A percentile compares a stretch with the other conserved stretches of the same genome.
phyloP scores from a whole-genome alignment of 805 yeast genomes.

The Barnettozyma californica region DNA sequence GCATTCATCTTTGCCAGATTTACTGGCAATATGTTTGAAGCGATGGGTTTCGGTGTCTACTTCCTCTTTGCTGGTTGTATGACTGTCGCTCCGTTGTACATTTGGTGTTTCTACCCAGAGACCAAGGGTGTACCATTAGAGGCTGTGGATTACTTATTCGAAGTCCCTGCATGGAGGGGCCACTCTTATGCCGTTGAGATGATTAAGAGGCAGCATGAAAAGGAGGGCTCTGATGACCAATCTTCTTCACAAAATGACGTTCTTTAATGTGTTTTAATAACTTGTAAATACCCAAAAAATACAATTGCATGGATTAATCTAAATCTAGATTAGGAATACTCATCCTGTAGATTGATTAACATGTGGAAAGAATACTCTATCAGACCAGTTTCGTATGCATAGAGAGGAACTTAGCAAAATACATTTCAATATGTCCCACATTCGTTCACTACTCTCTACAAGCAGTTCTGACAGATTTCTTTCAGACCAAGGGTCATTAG shows the following conservation, averaged over 20 bases:
- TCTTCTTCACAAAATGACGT: neutral
- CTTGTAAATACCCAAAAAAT: no score
- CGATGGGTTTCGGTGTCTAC: slow-evolving; percentile 15
- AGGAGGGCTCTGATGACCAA: neutral
- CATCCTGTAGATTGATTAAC: no score
- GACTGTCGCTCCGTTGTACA: slow-evolving; percentile 16
- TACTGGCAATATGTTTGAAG: slow-evolving; percentile 14
- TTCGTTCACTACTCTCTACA: no score
- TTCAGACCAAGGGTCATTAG: no score
- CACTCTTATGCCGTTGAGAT: neutral
- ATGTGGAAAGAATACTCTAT: no score
- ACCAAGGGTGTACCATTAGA: slow-evolving; percentile 41
- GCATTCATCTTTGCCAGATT: slow-evolving; percentile 17
- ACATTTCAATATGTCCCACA: no score
- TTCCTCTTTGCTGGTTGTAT: slow-evolving; percentile 21
- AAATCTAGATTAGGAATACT: no score
- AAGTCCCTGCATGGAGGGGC: slow-evolving; percentile 14
- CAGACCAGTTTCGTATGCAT: no score
- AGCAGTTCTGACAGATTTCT: no score
- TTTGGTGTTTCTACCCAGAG: slow-evolving; percentile 40
- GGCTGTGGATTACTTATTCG: slow-evolving; percentile 32
- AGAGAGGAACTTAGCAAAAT: no score
- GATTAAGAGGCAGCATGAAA: neutral
- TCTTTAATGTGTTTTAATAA: neutral
- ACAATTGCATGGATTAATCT: no score